These are phyloP conservation scores for Stagonosporopsis chrysanthemi DNA, from an alignment of 2,329 filamentous ascomycete genomes.

Conservation along the genomic window DNA sequence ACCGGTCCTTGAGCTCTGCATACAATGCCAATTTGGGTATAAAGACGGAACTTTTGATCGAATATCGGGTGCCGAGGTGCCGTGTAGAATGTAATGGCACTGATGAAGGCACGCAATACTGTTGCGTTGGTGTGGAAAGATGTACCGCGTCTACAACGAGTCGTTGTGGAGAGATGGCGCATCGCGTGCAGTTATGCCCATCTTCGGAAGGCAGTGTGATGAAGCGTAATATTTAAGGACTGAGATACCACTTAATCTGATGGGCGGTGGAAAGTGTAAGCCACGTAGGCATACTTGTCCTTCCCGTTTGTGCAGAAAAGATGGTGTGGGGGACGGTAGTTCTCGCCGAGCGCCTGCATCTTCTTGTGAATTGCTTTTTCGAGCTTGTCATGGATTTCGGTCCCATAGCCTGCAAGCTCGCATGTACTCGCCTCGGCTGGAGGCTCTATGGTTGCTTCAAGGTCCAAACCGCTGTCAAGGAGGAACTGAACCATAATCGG, in stretches of 20 bases:
- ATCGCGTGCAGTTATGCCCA: no score
- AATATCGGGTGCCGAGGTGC: no score
- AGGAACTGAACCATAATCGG: not conserved
- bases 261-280: not conserved
- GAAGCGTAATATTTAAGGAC: no score
- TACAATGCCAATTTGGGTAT: no score
- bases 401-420: not conserved
- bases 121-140: no score
- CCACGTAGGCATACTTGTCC: not conserved
- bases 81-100: no score
- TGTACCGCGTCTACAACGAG: no score
- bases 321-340: not conserved
- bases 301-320: not conserved
- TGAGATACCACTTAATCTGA: not conserved
- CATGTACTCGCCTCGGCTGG: not conserved
- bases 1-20: no score
- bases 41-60: no score
- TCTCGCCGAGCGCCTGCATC: not conserved
- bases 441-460: not conserved
- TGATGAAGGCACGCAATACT: no score
- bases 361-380: not conserved
- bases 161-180: no score
- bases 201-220: no score
- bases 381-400: not conserved
- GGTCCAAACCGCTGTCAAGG: not conserved